Conservation (phyloP, 2,329 filamentous ascomycete genomes). For the Colletotrichum sp. region DNA sequence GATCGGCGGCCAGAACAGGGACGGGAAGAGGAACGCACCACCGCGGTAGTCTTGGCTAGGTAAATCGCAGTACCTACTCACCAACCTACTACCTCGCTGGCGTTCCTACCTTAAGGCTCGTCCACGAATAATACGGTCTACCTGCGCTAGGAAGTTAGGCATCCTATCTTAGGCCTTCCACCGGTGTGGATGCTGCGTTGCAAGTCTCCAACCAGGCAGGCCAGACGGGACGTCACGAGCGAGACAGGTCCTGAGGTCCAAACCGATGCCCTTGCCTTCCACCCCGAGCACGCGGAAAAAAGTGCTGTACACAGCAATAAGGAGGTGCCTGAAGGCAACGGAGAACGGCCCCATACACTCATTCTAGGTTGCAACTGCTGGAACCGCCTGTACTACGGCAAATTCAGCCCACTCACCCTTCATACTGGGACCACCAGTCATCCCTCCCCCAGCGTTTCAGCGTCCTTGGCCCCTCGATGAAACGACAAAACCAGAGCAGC, state of each 20-base stretch:
- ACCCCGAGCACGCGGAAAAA: neutral
- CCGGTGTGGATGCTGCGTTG: neutral
- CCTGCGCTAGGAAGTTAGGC: neutral
- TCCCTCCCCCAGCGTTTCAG: conserved; percentile 18
- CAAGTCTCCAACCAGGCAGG: neutral
- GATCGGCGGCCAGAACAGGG: neutral
- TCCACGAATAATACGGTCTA: neutral
- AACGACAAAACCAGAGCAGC: conserved; percentile 15
- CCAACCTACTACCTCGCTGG: neutral
- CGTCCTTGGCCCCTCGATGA: conserved; percentile 20
- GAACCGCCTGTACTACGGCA: neutral
- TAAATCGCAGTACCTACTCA: neutral
- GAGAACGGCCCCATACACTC: neutral
- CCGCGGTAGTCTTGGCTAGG: neutral
- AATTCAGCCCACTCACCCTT: neutral
- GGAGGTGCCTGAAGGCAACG: neutral
- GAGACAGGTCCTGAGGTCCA: neutral
- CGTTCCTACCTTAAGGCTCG: neutral
- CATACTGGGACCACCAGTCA: conserved; percentile 8
- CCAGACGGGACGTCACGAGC: neutral
- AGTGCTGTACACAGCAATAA: neutral
- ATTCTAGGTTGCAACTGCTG: neutral
- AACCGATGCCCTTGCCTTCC: neutral
- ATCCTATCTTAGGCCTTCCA: neutral
- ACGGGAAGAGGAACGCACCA: neutral